phyloP scores from a whole-genome alignment of 2,329 filamentous ascomycete genomes.

The Zelopaecilomyces penicillatus region DNA sequence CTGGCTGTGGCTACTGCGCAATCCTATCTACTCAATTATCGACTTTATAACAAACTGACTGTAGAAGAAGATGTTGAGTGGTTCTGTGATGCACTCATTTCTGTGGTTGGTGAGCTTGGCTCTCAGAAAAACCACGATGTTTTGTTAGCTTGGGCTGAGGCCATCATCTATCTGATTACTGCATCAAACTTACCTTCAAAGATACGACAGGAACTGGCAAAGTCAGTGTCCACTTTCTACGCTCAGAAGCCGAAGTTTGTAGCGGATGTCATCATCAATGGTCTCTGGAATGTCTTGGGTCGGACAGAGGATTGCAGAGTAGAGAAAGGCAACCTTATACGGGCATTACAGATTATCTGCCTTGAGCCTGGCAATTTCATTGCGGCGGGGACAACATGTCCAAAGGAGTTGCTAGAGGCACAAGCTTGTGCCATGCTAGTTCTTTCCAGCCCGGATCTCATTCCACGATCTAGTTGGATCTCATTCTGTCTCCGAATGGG shows the following conservation, averaged over 20 bases:
- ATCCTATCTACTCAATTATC: constrained; percentile 77
- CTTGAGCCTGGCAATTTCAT: constrained; percentile 43
- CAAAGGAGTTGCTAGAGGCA: constrained; percentile 45
- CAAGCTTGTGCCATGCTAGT: constrained; percentile 74
- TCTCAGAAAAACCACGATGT: constrained; percentile 39
- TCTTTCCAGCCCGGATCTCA: constrained; percentile 66
- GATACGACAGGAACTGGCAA: constrained; percentile 55
- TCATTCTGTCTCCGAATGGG: constrained; percentile 72
- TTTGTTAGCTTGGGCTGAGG: constrained; percentile 71
- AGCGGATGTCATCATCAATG: constrained; percentile 56
- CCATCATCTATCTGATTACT: constrained; percentile 70
- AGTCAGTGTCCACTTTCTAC: constrained; percentile 58
- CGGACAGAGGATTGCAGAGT: constrained; percentile 61
- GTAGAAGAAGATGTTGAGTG: constrained; percentile 70
- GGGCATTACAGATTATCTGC: constrained; percentile 55
- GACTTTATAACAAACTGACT: constrained; percentile 73
- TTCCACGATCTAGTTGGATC: constrained; percentile 81
- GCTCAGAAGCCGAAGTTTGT: constrained; percentile 47
- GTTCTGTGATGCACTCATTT: constrained; percentile 62
- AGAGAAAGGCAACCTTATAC: constrained; percentile 54
- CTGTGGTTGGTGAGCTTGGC: constrained; percentile 47
- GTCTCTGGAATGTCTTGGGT: constrained; percentile 73
- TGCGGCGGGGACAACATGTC: constrained; percentile 32
- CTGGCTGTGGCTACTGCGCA: constrained; percentile 69
- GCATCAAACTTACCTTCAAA: constrained; percentile 51